These are phyloP conservation scores for Kalaharituber pfeilii DNA, from an alignment of 2,329 filamentous ascomycete genomes.

Conservation along the genomic window DNA sequence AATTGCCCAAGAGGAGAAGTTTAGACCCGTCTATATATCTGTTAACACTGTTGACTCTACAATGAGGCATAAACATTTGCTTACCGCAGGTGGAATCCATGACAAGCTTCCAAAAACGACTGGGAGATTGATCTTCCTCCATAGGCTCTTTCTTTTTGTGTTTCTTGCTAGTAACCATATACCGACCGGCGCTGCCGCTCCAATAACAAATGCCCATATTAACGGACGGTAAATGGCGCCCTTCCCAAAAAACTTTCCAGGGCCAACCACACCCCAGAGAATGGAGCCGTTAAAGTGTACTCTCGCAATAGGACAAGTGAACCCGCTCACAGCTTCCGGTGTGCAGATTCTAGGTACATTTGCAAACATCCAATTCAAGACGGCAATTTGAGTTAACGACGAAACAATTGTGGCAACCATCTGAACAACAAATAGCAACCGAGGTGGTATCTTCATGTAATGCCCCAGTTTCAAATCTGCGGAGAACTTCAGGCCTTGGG, in stretches of 20 bases:
- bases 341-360: constrained; percentile 66
- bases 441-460: constrained; percentile 73
- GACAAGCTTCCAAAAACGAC: constrained; percentile 66
- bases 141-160: constrained; percentile 24
- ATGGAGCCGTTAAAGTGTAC: constrained; percentile 86
- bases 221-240: constrained; percentile 57
- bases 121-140: constrained; percentile 63
- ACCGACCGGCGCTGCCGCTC: constrained; percentile 54
- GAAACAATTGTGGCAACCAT: constrained; percentile 59
- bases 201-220: constrained; percentile 66
- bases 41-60: neutral
- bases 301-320: constrained; percentile 70
- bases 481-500: constrained; percentile 77
- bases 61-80: neutral
- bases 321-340: constrained; percentile 61
- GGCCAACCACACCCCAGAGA: constrained; percentile 76
- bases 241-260: constrained; percentile 62
- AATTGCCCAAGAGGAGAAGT: constrained; percentile 73
- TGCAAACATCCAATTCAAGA: constrained; percentile 79
- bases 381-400: constrained; percentile 62
- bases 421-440: constrained; percentile 62
- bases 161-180: constrained; percentile 41
- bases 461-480: constrained; percentile 74
- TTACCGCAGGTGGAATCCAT: constrained; percentile 66
- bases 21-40: constrained; percentile 44